These are phyloP conservation scores for Aspergillus sclerotialis DNA, from an alignment of 2,329 filamentous ascomycete species.

Conservation along the genomic window DNA sequence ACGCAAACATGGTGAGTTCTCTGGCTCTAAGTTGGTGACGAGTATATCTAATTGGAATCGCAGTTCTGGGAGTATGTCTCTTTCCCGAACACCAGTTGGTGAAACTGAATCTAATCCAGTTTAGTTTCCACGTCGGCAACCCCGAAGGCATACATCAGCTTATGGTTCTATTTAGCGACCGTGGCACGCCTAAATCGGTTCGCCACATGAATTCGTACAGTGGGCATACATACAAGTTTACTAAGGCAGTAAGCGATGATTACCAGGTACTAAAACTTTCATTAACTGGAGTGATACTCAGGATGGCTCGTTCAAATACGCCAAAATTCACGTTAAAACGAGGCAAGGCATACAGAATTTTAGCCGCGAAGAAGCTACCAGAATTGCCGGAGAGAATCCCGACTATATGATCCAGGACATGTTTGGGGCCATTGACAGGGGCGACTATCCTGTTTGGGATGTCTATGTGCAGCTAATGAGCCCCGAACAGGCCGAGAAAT, in stretches of 20 bases:
- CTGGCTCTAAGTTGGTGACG: too few species aligned
- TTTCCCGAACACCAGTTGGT: too few species aligned
- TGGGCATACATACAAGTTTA: slow-evolving; percentile 58
- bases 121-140: slow-evolving; percentile 46
- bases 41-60: too few species aligned
- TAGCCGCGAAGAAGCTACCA: slow-evolving; percentile 61
- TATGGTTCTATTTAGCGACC: slow-evolving; percentile 56
- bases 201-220: slow-evolving; percentile 59
- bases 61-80: slow-evolving; percentile 25
- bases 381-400: slow-evolving; percentile 64
- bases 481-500: slow-evolving; percentile 63
- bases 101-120: too few species aligned
- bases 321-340: slow-evolving; percentile 47
- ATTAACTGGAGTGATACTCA: too few species aligned
- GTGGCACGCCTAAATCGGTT: slow-evolving; percentile 55
- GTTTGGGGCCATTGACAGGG: slow-evolving; percentile 62
- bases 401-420: slow-evolving; percentile 75
- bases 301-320: slow-evolving; percentile 56
- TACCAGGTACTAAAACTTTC: too few species aligned
- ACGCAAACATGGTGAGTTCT: slow-evolving; percentile 20
- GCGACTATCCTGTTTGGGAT: slow-evolving; percentile 65
- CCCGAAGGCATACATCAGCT: slow-evolving; percentile 56
- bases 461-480: slow-evolving; percentile 70
- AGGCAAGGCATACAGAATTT: slow-evolving; percentile 42
- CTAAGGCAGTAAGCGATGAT: slow-evolving; percentile 45